A percentile compares a stretch with the other conserved stretches of the same genome.
These are phyloP conservation scores for Suillus luteus DNA, from an alignment of 768 basidiomycete species.

Conservation along the genomic window DNA sequence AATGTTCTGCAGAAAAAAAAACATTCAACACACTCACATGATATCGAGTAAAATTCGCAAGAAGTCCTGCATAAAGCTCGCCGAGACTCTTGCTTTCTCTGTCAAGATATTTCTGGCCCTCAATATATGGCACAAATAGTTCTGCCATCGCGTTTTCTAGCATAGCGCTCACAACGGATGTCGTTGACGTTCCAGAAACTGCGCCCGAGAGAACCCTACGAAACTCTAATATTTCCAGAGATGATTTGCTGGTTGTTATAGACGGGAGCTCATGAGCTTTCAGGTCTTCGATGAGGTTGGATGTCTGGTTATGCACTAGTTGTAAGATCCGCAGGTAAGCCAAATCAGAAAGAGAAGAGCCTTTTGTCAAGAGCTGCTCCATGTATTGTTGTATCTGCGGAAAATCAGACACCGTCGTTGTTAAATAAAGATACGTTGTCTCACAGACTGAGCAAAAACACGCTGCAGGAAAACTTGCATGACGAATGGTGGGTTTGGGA, in stretches of 20 bases:
- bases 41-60: slow-evolving; percentile 80
- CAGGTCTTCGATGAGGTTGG: slow-evolving; percentile 83
- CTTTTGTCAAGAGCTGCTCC: slow-evolving; percentile 82
- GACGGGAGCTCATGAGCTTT: slow-evolving; percentile 87
- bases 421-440: slow-evolving; percentile 28
- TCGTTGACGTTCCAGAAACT: slow-evolving; percentile 42
- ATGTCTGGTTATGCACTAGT: slow-evolving; percentile 79
- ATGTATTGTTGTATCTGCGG: slow-evolving; percentile 93
- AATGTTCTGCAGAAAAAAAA: slow-evolving; percentile 9
- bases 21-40: slow-evolving; percentile 60
- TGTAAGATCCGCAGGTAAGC: slow-evolving; percentile 91
- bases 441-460: slow-evolving; percentile 95
- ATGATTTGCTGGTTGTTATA: slow-evolving; percentile 56
- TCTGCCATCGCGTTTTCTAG: slow-evolving; percentile 97
- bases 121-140: slow-evolving; percentile 90
- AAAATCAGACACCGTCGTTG: slow-evolving; percentile 13
- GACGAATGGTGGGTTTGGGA: slow-evolving; percentile 93
- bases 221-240: slow-evolving; percentile 64
- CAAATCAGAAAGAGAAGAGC: slow-evolving; percentile 76
- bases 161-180: slow-evolving; percentile 75
- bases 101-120: slow-evolving; percentile 90
- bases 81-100: slow-evolving; percentile 84
- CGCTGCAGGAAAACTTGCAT: slow-evolving; percentile 98
- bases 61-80: slow-evolving; percentile 72
- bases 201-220: slow-evolving; percentile 50